Percentiles rank a stretch among this genome's conserved stretches.
Conservation (phyloP, 2,329 filamentous ascomycete species). For the Pseudonectria foliicola region DNA sequence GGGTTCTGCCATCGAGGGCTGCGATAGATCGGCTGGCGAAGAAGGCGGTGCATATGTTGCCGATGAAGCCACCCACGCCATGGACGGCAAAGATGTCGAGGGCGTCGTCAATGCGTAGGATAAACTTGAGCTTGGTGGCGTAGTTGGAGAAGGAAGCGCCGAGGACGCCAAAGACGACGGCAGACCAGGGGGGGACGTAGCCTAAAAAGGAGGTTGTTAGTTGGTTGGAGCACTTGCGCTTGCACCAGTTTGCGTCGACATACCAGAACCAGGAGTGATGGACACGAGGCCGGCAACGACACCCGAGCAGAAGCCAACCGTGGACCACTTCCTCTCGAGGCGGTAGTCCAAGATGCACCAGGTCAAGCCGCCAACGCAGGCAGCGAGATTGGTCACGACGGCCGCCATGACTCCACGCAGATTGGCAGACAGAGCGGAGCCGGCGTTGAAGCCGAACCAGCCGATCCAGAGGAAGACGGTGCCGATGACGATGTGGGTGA, state of each 20-base stretch:
- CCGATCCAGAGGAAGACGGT: slow-evolving; percentile 94
- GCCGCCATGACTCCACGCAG: slow-evolving; percentile 81
- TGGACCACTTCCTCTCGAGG: slow-evolving; percentile 85
- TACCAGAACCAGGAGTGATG: slow-evolving; percentile 79
- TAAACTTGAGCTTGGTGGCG: slow-evolving; percentile 84
- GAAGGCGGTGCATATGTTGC: slow-evolving; percentile 72
- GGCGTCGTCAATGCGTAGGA: slow-evolving; percentile 73
- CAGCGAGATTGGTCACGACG: slow-evolving; percentile 77
- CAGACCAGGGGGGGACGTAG: slow-evolving; percentile 78
- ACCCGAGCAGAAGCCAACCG: slow-evolving; percentile 87
- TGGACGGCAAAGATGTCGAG: slow-evolving; percentile 86
- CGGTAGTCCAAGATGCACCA: slow-evolving; percentile 88
- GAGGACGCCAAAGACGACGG: slow-evolving; percentile 69
- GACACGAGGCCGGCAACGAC: slow-evolving; percentile 81
- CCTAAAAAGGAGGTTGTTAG: slow-evolving; percentile 30
- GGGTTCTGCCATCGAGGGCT: slow-evolving; percentile 62
- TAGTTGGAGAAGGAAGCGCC: slow-evolving; percentile 79
- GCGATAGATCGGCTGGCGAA: slow-evolving; percentile 84
- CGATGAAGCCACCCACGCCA: slow-evolving; percentile 68
- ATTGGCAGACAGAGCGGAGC: slow-evolving; percentile 74
- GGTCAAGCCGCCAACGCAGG: slow-evolving; percentile 76
- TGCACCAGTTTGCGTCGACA: slow-evolving; percentile 10
- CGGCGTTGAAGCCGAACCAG: slow-evolving; percentile 93
- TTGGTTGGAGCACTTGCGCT: no score
- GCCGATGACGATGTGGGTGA: slow-evolving; percentile 85